Percentiles rank a stretch among this genome's conserved stretches.
Evolutionary conservation across 129 eudicot species (phyloP).

Genomic region (Dittrichia graveolens): DNA sequence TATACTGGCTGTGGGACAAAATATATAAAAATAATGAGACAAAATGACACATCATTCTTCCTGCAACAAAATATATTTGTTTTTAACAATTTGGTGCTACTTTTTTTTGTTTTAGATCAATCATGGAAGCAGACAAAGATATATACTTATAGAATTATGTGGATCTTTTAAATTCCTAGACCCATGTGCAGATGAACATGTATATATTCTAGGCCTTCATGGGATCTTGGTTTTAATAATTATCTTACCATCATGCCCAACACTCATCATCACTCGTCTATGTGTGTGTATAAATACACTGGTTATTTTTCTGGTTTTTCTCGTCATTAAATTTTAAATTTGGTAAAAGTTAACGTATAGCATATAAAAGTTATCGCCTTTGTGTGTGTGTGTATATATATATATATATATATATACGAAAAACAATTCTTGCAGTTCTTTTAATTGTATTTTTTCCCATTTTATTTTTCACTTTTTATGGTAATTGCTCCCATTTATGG

Average conservation of each 20-base stretch:
- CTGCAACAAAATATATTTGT: not conserved
- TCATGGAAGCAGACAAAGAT: constrained; percentile 34
- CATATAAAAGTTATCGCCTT: no score
- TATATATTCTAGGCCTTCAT: constrained; percentile 20
- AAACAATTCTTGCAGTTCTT: no score
- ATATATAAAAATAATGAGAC: constrained; percentile 14
- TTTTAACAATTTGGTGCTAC: constrained; percentile 18
- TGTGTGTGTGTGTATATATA: no score
- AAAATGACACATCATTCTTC: constrained; percentile 23
- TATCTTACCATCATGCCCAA: constrained; percentile 12
- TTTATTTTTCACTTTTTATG: no score
- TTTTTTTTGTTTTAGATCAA: constrained; percentile 22
- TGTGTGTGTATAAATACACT: no score
- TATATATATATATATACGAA: no score
- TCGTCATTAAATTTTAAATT: no score
- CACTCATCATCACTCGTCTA: not conserved
- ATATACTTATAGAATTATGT: constrained; percentile 17
- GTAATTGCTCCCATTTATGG: no score
- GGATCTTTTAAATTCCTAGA: constrained; percentile 22
- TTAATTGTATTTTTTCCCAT: no score
- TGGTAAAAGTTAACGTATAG: no score
- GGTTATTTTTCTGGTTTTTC: not conserved
- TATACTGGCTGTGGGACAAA: constrained; percentile 17
- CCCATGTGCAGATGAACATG: constrained; percentile 41
- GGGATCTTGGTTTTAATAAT: not conserved